Evolutionary conservation across 306 rosid species (phyloP).

Genomic region (Fagus crenata): DNA sequence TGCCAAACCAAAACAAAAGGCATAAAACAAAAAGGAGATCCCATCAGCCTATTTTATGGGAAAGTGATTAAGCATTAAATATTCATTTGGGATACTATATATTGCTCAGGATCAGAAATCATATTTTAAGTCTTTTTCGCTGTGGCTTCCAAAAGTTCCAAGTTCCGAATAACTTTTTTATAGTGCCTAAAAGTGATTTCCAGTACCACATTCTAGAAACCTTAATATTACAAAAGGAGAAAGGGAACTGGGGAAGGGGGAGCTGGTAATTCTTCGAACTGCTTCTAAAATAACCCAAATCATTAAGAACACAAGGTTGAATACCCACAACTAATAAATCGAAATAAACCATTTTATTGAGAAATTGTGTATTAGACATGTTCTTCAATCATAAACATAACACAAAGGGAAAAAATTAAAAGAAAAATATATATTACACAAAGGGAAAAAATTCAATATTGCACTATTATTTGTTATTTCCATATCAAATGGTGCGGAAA

Average conservation of each 20-base stretch:
- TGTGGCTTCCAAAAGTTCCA: neutral
- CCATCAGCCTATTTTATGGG: neutral
- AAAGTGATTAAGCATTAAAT: neutral
- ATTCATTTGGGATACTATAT: neutral
- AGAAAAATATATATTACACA: neutral
- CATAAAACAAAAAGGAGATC: neutral
- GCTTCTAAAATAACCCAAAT: neutral
- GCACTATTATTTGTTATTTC: no score
- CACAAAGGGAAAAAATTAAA: neutral
- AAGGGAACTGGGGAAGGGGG: neutral
- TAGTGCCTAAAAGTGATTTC: neutral
- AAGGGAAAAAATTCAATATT: no score
- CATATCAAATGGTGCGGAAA: no score
- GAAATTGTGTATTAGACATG: neutral
- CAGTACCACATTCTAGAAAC: slow-evolving; percentile 1
- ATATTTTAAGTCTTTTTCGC: neutral
- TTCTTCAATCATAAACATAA: neutral
- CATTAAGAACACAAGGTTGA: neutral
- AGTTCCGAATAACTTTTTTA: neutral
- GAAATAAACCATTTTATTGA: neutral
- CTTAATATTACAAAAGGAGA: neutral
- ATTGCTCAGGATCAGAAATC: neutral
- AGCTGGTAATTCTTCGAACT: neutral
- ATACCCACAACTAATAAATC: neutral
- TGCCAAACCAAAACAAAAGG: neutral